phyloP scores from a whole-genome alignment of 306 rosid genomes.

The Trifolium fragiferum region DNA sequence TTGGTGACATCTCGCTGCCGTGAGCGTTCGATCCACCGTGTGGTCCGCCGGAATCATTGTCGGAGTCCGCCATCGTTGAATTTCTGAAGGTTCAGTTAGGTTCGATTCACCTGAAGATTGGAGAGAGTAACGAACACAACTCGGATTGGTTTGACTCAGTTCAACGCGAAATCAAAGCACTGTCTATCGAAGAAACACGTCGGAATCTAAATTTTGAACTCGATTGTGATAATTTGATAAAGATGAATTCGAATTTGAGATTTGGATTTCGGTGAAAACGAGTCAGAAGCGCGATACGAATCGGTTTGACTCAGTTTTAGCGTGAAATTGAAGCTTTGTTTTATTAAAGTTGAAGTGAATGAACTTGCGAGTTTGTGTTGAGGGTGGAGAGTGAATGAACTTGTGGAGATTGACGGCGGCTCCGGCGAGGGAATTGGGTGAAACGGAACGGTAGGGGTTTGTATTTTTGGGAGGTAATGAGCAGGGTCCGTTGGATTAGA shows the following conservation, averaged over 20 bases:
- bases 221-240: not conserved
- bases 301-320: conserved; percentile 20
- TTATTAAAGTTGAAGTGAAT: no score
- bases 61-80: conserved; percentile 80
- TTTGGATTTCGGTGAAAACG: not conserved
- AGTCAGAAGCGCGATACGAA: not conserved
- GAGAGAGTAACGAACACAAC: not conserved
- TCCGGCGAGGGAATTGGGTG: conserved; percentile 23
- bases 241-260: not conserved
- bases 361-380: no score
- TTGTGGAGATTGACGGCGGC: not conserved
- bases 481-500: conserved; percentile 60
- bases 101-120: no score
- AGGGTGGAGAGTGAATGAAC: not conserved
- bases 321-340: not conserved
- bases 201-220: not conserved
- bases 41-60: conserved; percentile 80
- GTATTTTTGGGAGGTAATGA: conserved; percentile 44
- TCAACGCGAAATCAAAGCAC: conserved; percentile 16
- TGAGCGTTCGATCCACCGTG: conserved; percentile 42
- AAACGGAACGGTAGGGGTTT: conserved; percentile 42
- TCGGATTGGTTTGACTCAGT: conserved; percentile 11
- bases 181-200: not conserved
- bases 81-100: not conserved
- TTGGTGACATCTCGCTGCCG: conserved; percentile 63